These are phyloP conservation scores for Furcasterigmium sp. DNA, from an alignment of 2,329 filamentous ascomycete genomes.

Conservation along the genomic window DNA sequence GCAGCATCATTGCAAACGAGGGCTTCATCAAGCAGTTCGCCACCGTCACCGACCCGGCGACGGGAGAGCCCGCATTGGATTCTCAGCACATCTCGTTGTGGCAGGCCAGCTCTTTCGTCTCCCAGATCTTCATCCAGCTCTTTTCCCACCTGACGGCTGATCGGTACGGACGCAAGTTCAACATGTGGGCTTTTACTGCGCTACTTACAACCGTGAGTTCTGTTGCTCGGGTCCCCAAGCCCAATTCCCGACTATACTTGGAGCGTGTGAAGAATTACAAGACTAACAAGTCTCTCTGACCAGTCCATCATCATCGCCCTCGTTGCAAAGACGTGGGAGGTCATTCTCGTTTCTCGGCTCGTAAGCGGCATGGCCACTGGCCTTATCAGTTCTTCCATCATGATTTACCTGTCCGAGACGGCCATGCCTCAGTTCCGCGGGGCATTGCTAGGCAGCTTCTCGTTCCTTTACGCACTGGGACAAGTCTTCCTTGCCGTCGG, in stretches of 20 bases:
- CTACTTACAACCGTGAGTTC: conserved; percentile 2
- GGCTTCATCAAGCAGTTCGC: conserved; percentile 6
- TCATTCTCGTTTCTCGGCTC: conserved; percentile 3
- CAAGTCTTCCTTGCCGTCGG: conserved; percentile 5
- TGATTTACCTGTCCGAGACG: conserved; percentile 6
- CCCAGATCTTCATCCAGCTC: conserved; percentile 3
- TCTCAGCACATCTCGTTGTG: conserved; percentile 2
- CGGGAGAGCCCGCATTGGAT: conserved; percentile 1
- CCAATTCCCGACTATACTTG: background rate
- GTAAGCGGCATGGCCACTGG: conserved; percentile 2
- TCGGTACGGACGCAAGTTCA: conserved; percentile 4
- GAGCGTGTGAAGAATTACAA: too few relatives aligned
- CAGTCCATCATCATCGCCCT: conserved; percentile 2
- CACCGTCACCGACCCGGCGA: conserved; percentile 1
- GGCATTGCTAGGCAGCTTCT: conserved; percentile 4
- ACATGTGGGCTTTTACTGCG: conserved; percentile 4
- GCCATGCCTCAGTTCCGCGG: conserved; percentile 5
- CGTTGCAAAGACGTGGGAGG: conserved; percentile 2
- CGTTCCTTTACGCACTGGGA: conserved; percentile 5
- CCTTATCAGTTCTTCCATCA: conserved; percentile 2
- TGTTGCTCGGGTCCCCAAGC: background rate
- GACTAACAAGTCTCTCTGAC: background rate
- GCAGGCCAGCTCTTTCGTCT: conserved; percentile 3
- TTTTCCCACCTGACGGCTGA: conserved; percentile 4
- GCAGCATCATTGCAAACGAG: conserved; percentile 4